These are phyloP conservation scores for Fusarium dimerum DNA, from an alignment of 2,329 filamentous ascomycete genomes.

Conservation along the genomic window DNA sequence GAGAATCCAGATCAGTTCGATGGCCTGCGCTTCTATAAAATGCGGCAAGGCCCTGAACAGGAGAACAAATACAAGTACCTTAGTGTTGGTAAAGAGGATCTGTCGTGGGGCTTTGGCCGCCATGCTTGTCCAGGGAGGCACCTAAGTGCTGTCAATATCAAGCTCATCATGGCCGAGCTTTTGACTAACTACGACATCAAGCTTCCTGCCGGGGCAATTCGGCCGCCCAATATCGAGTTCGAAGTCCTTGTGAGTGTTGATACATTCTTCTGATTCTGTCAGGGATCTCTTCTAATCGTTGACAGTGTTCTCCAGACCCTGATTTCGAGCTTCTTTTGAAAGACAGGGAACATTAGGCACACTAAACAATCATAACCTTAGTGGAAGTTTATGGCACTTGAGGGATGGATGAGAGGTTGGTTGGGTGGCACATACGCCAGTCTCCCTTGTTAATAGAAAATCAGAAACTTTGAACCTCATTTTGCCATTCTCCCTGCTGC, in stretches of 20 bases:
- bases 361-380: too few relatives aligned
- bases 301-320: too few relatives aligned
- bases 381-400: too few relatives aligned
- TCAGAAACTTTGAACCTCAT: too few relatives aligned
- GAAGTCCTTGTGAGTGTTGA: constrained; percentile 9
- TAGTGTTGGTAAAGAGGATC: constrained; percentile 8
- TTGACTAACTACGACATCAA: constrained; percentile 19
- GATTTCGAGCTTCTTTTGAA: too few relatives aligned
- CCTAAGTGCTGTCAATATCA: constrained; percentile 17
- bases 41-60: constrained; percentile 11
- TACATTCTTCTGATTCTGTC: too few relatives aligned
- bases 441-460: too few relatives aligned
- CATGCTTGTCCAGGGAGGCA: constrained; percentile 21
- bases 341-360: too few relatives aligned
- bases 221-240: constrained; percentile 9
- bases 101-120: constrained; percentile 15
- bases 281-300: too few relatives aligned
- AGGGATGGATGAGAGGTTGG: too few relatives aligned
- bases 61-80: constrained; percentile 15
- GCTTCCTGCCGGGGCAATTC: background rate
- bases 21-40: constrained; percentile 18
- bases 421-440: too few relatives aligned
- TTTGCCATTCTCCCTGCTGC: too few relatives aligned
- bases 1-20: constrained; percentile 11
- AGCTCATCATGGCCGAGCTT: constrained; percentile 18